A percentile compares a stretch with the other conserved stretches of the same genome.
phyloP scores from a whole-genome alignment of 768 basidiomycete genomes.

The Dendrothele bispora region DNA sequence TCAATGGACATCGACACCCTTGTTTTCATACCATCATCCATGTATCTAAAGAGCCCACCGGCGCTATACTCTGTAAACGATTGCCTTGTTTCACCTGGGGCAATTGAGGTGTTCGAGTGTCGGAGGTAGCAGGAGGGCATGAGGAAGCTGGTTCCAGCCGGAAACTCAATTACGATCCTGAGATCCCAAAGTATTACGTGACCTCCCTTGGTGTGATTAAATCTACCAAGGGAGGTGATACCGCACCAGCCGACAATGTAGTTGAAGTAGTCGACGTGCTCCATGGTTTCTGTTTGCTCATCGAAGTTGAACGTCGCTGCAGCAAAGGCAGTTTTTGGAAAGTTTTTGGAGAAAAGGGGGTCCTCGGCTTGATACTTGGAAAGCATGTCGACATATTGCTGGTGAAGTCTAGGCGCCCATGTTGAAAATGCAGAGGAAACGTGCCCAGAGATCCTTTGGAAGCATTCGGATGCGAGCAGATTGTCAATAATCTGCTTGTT shows the following conservation, averaged over 20 bases:
- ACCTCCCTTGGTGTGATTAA: too few species aligned
- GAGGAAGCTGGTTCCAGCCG: too few species aligned
- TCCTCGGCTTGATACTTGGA: neutral
- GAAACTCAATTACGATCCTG: too few species aligned
- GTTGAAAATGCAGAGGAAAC: neutral
- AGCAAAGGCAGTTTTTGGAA: slow-evolving; percentile 8
- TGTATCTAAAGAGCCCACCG: too few species aligned
- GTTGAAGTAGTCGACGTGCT: slow-evolving; percentile 14
- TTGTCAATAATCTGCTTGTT: neutral
- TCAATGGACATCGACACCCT: too few species aligned
- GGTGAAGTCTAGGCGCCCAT: neutral
- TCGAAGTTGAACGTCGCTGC: slow-evolving; percentile 16
- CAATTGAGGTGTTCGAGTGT: too few species aligned
- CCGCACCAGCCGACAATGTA: slow-evolving; percentile 9
- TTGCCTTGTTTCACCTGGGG: too few species aligned
- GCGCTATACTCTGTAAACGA: too few species aligned
- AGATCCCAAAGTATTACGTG: too few species aligned
- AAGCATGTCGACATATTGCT: neutral
- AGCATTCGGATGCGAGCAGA: neutral
- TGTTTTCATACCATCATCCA: too few species aligned
- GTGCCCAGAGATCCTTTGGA: neutral
- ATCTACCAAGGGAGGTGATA: slow-evolving; percentile 16
- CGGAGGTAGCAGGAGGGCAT: too few species aligned
- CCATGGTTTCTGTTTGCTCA: slow-evolving; percentile 1
- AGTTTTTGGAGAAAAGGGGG: slow-evolving; percentile 7